Base-by-base conservation (phyloP, 2,329 filamentous ascomycete species). In the Ophiostoma montium region DNA sequence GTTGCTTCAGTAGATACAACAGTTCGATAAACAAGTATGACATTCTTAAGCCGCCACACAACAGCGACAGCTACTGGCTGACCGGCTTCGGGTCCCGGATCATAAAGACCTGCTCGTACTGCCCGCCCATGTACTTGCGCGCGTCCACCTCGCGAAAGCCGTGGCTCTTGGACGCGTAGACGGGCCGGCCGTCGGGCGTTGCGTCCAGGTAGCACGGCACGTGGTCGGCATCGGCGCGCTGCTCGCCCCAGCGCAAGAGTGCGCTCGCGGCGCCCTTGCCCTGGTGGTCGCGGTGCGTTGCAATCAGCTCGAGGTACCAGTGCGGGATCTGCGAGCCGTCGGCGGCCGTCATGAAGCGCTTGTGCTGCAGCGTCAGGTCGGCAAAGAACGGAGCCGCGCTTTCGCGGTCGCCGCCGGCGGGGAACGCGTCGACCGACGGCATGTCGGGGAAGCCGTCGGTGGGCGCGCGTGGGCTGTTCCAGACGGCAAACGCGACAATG, bases 201-300 rank as follows among this genome's bases (percentile, higher is more conserved):
- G 72, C 69, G 51, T 76, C 72, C 1, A 78, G 58, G 57, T 70
- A 78, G 10, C 67, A 64, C 41, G 69, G 66, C 13, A 62, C 53
- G 0, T 65, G 62, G 1, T 63, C 65, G 5, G 58, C 61, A 55
- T 75, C 72, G 1, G 71, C 70, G 52, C 60, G 62, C 23, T 65
- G 58, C 7, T 69, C 51, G 0, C 74, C 74, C 70, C 70, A 77
- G 23, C 59, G 58, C 35, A 77, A 55, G 19, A 78, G 48, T 30
- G 60, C 58, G 13, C 62, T 62, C 0, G 66, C 71, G 0, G 67
- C 65, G 0, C 74, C 74, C 35, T 61, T 65, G 1, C 73, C 66
- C 57, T 72, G 70, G 52, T 63, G 64, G 16, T 62, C 64, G 3
- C 59, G 60, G 39, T 62, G 59, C 11, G 70, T 70, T 2, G 63